phyloP scores from a whole-genome alignment of 306 rosid genomes.

The Citrullus amarus region DNA sequence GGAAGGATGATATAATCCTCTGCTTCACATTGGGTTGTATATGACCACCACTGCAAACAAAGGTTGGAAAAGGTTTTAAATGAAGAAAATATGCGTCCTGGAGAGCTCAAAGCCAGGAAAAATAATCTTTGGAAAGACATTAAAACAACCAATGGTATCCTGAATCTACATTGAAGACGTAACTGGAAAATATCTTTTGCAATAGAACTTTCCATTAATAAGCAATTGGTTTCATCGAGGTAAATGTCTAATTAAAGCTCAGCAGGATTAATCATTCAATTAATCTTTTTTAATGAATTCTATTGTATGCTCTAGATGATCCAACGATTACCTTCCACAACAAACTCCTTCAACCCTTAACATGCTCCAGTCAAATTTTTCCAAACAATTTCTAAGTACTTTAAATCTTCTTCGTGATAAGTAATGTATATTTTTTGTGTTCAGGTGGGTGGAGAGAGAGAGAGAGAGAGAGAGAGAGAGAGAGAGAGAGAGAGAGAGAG shows the following conservation, averaged over 20 bases:
- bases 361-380: not conserved
- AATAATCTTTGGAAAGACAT: not conserved
- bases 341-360: not conserved
- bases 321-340: not conserved
- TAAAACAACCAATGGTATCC: not conserved
- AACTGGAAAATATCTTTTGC: not conserved
- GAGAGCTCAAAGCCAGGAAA: not conserved
- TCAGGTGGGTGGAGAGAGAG: not conserved
- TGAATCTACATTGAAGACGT: not conserved
- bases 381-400: not conserved
- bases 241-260: not conserved
- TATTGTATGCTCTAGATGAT: not conserved
- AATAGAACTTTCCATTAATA: not conserved
- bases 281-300: not conserved
- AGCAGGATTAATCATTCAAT: not conserved
- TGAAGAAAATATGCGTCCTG: not conserved
- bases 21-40: conserved; percentile 28
- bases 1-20: conserved; percentile 48
- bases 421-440: not conserved
- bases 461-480: conserved; percentile 15
- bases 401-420: not conserved
- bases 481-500: conserved; percentile 5
- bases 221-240: not conserved
- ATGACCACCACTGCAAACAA: conserved; percentile 38
- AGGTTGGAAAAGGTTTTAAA: conserved; percentile 3